phyloP scores from a whole-genome alignment of 2,329 filamentous ascomycete genomes.

The Pestalotiopsis sp. region DNA sequence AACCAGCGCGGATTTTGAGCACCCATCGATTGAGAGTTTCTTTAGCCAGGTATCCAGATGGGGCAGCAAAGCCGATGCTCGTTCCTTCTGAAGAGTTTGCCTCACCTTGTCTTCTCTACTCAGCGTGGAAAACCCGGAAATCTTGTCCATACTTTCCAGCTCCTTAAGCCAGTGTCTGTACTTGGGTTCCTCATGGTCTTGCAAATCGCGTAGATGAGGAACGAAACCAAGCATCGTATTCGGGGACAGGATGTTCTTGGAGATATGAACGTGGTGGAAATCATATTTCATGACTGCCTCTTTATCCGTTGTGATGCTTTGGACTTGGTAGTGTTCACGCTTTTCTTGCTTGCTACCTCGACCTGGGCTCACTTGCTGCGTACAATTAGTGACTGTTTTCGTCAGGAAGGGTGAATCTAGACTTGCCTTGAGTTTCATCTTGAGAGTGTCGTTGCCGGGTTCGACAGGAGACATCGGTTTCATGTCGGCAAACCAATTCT shows the following conservation, averaged over 20 bases:
- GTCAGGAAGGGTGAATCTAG: not conserved
- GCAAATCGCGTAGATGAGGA: constrained; percentile 60
- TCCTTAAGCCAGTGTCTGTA: constrained; percentile 61
- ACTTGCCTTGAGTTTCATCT: constrained; percentile 53
- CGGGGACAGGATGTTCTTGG: constrained; percentile 61
- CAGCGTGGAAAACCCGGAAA: constrained; percentile 59
- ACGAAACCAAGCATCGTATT: constrained; percentile 65
- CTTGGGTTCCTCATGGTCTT: constrained; percentile 56
- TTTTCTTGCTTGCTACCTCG: constrained; percentile 45
- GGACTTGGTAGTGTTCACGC: constrained; percentile 43
- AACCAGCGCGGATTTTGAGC: constrained; percentile 55
- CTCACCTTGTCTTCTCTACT: constrained; percentile 53
- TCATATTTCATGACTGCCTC: constrained; percentile 59
- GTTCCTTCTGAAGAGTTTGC: constrained; percentile 53
- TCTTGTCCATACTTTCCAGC: constrained; percentile 59
- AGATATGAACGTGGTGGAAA: constrained; percentile 63
- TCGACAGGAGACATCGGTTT: constrained; percentile 34
- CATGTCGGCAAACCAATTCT: constrained; percentile 52
- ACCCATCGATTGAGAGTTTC: constrained; percentile 51
- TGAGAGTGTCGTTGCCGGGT: constrained; percentile 42
- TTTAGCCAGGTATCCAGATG: constrained; percentile 59
- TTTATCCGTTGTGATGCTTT: constrained; percentile 52
- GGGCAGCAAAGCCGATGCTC: constrained; percentile 52
- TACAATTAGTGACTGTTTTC: constrained; percentile 13
- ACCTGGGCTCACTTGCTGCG: constrained; percentile 43